Evolutionary conservation across 2,329 filamentous ascomycete genomes (phyloP), one percentile per base, ranked within the genome.

Genomic region (Drechslerella stenobrocha): DNA sequence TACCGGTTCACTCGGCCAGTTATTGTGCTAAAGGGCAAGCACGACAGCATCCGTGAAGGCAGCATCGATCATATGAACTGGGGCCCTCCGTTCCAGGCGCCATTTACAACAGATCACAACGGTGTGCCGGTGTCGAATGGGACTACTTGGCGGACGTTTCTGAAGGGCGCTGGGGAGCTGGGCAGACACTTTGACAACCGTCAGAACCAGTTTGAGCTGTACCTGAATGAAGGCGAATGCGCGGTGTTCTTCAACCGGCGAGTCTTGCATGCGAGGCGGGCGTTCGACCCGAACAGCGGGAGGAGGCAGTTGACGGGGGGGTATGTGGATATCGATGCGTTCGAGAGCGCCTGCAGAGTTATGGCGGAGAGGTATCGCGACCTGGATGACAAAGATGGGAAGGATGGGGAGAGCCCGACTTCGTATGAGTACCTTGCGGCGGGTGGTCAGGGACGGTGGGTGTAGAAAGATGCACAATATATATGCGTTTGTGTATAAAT

Each of bases 241-340:
- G 90, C 91, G 9, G 81, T 98, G n/a, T 97, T 98, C 74, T 87
- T 95, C 75, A 97, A 97, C 74, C 78, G 84, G 64, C 81, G 92
- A 15, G 81, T 95, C n/a, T 76, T 95, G 74, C 93, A 97, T 78
- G 92, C 90, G 0, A 81, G 93, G 2, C 82, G 80, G 13, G 83
- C 84, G 26, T 97, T 97, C 76, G 84, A 92, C 74, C 77, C 80
- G 0, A 77, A 77, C 0, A 80, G 81, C 4, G 88, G 88, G 0
- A 82, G 85, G 69, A 81, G 92, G 52, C 95, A 89, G 88, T 77
- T 97, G 56, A 88, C 89, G 72, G 93, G 93, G 2, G 83, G 89
- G 0, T 98, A 97, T 76, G 80, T 96, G 24, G 83, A 87, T 69
- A 79, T 82, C 3, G 85, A 88, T 77, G 82, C 83, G 1, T 82